Conservation (phyloP, 2,329 filamentous ascomycete species). For the Drechslerella coelobrocha region DNA sequence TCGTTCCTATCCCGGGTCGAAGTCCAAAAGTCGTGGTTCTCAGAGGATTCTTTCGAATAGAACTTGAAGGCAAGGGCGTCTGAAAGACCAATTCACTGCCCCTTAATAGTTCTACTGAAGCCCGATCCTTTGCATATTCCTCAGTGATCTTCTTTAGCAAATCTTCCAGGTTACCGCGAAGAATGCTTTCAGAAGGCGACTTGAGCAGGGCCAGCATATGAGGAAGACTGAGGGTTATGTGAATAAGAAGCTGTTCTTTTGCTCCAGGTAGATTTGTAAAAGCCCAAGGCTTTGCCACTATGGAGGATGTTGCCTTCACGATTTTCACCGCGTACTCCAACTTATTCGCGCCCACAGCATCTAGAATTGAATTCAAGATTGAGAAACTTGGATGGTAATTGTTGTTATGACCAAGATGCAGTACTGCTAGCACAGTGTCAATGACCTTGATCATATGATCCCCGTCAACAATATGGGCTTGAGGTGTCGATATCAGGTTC, state of each 20-base stretch:
- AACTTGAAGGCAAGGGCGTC: conserved; percentile 61
- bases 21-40: conserved; percentile 64
- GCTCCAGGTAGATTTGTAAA: conserved; percentile 67
- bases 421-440: conserved; percentile 58
- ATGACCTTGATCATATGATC: conserved; percentile 64
- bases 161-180: conserved; percentile 65
- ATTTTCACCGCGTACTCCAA: conserved; percentile 68
- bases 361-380: conserved; percentile 74
- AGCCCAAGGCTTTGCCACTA: conserved; percentile 77
- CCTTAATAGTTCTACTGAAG: conserved; percentile 74
- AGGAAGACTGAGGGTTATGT: conserved; percentile 68
- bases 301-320: conserved; percentile 69
- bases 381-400: conserved; percentile 75
- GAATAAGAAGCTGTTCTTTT: conserved; percentile 68
- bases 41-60: conserved; percentile 63
- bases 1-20: conserved; percentile 65
- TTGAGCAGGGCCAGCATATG: conserved; percentile 66
- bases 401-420: conserved; percentile 68
- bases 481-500: conserved; percentile 69
- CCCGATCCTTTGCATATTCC: conserved; percentile 74
- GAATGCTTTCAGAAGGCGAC: conserved; percentile 56
- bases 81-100: conserved; percentile 75
- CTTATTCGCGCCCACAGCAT: conserved; percentile 72
- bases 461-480: conserved; percentile 68
- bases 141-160: conserved; percentile 73